Conservation (phyloP, 1,139 yeast genomes). For the Tardiomyces digboiensis region DNA sequence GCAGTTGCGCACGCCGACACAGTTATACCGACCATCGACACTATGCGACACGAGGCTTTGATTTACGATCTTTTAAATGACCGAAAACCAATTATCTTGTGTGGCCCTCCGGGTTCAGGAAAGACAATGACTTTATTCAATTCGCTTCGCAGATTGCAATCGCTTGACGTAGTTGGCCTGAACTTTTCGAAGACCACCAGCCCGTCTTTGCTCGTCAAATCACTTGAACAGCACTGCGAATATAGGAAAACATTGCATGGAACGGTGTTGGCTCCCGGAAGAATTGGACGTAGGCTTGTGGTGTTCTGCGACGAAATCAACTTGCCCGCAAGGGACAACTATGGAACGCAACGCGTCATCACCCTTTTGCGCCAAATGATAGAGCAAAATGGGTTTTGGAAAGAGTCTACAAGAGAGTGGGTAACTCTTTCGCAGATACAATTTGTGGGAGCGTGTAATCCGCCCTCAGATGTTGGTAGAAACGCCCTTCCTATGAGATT, state of each 20-base stretch:
- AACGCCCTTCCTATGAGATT: slow-evolving; percentile 50
- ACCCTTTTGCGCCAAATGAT: slow-evolving; percentile 67
- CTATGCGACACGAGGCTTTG: slow-evolving; percentile 55
- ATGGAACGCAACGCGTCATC: slow-evolving; percentile 71
- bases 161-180: slow-evolving; percentile 53
- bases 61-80: slow-evolving; percentile 49
- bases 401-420: slow-evolving; percentile 41
- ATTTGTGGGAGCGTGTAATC: slow-evolving; percentile 93
- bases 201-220: slow-evolving; percentile 49
- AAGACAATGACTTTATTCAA: slow-evolving; percentile 85
- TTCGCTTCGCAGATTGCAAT: slow-evolving; percentile 50
- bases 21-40: slow-evolving; percentile 75
- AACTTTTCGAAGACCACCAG: slow-evolving; percentile 82
- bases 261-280: slow-evolving; percentile 45
- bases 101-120: slow-evolving; percentile 99
- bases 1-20: slow-evolving; percentile 53
- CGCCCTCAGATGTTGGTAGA: slow-evolving; percentile 78
- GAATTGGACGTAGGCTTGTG: slow-evolving; percentile 64
- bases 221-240: slow-evolving; percentile 66
- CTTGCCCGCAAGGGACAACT: slow-evolving; percentile 64
- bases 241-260: slow-evolving; percentile 49
- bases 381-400: slow-evolving; percentile 76
- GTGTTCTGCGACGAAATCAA: slow-evolving; percentile 92
- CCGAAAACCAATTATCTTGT: slow-evolving; percentile 56
- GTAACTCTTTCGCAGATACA: slow-evolving; percentile 56